phyloP scores from a whole-genome alignment of 805 yeast genomes.

The Sporopachydermia quercuum region DNA sequence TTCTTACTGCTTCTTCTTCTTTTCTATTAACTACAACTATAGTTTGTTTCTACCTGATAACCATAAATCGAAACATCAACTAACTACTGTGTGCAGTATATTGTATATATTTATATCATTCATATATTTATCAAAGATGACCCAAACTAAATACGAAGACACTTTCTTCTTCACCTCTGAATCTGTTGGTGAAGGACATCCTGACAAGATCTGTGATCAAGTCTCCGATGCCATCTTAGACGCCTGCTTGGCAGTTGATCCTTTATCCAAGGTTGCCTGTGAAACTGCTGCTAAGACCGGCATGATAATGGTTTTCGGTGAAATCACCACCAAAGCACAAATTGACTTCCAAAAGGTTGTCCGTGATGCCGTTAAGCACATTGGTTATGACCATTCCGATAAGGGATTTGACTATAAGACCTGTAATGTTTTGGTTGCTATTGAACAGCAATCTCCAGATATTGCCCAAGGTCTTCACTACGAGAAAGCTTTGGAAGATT shows the following conservation, averaged over 20 bases:
- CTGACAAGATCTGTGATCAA: conserved; percentile 63
- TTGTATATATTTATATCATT: too few species aligned
- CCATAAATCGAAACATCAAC: too few species aligned
- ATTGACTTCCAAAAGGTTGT: conserved; percentile 77
- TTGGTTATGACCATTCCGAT: conserved; percentile 73
- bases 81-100: too few species aligned
- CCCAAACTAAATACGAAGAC: conserved; percentile 11
- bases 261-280: conserved; percentile 81
- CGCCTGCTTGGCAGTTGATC: conserved; percentile 75
- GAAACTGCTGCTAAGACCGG: conserved; percentile 88
- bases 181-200: conserved; percentile 58
- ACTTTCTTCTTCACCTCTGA: conserved; percentile 52
- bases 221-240: conserved; percentile 80
- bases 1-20: too few species aligned
- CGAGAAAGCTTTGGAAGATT: conserved; percentile 67
- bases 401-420: conserved; percentile 88
- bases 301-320: conserved; percentile 86
- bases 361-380: conserved; percentile 81
- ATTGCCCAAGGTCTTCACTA: conserved; percentile 86
- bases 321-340: conserved; percentile 75
- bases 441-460: conserved; percentile 85
- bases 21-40: too few species aligned
- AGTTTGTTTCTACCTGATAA: too few species aligned
- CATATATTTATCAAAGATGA: too few species aligned
- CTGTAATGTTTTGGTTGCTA: conserved; percentile 81